Base-by-base conservation (phyloP, 75 land plant genomes). In the Adiantum capillusveneris region DNA sequence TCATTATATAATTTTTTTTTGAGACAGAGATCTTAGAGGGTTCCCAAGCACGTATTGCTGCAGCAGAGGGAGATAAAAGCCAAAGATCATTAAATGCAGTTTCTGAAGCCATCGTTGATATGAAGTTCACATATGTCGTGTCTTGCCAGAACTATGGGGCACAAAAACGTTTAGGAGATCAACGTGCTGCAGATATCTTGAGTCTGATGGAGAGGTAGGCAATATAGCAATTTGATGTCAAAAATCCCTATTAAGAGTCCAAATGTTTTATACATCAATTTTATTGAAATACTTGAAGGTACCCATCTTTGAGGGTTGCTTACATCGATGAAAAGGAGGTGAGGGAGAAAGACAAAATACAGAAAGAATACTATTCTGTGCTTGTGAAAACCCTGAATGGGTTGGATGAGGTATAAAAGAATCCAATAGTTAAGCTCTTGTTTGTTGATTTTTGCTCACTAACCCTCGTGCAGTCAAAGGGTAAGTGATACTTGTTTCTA, bases 41-140 rank as follows among this genome's bases (percentile, higher is more conserved):
- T 2, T 95, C 86, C 69, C 89, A 84, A 43, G 80, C 79, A 44
- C 52, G 81, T 17, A 52, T 77, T 20, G 75, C 57, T 39, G 60
- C 73, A 44, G 48, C 73, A 29, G 91, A 78, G 28, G 89, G 84
- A 63, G 96, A 80, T 20, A 83, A 73, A 46, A 89, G 95, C 57
- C 96, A 89, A 67, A 86, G 96, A 64, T 93, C 98, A 30, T 25
- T 77, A 31, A 79, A 76, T 70, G 83, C 98, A 60, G 84, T 74
- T 54, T 63, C 85, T 13, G 92, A 94, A 37, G 96, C 98, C 26
- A 68, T 89, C 28, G 98, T 91, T 31, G 98, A 94, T 67, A 81
- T 95, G 91, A 95, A 95, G 70, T 95, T 86, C 63, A 95, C 99
- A 2, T 95, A 95, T 67, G 88, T 95, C 57, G 99, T 85, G 52